These are phyloP conservation scores for Thermomyces lanuginosus DNA, from an alignment of 2,329 filamentous ascomycete genomes.

Conservation along the genomic window DNA sequence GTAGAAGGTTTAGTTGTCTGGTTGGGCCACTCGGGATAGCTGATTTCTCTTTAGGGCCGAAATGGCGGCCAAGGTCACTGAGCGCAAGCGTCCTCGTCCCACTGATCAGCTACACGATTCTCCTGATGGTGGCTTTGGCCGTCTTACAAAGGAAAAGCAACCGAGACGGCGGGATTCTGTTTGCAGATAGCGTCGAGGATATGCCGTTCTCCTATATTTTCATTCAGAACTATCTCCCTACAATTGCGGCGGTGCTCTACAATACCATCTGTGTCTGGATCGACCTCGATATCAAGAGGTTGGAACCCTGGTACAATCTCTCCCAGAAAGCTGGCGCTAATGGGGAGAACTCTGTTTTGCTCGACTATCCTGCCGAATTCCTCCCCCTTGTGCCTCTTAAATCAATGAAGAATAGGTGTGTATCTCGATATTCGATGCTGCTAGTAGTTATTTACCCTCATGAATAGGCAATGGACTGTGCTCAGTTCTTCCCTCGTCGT, in stretches of 20 bases:
- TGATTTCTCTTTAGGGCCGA: background rate
- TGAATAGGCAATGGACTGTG: slow-evolving; percentile 36
- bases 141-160: slow-evolving; percentile 27
- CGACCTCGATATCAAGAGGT: slow-evolving; percentile 41
- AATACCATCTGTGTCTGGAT: slow-evolving; percentile 44
- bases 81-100: slow-evolving; percentile 21
- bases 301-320: slow-evolving; percentile 46
- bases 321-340: slow-evolving; percentile 31
- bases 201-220: slow-evolving; percentile 25
- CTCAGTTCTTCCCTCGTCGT: slow-evolving; percentile 34
- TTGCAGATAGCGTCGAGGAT: slow-evolving; percentile 18
- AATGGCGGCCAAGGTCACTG: slow-evolving; percentile 26
- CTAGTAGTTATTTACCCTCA: slow-evolving; percentile 6
- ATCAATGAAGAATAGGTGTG: slow-evolving; percentile 18
- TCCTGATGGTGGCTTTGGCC: slow-evolving; percentile 32
- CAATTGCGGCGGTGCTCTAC: slow-evolving; percentile 38
- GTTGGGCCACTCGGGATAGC: background rate
- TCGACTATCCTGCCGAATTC: slow-evolving; percentile 40
- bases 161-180: slow-evolving; percentile 27
- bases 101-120: slow-evolving; percentile 23
- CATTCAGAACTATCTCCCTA: slow-evolving; percentile 38
- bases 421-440: slow-evolving; percentile 2
- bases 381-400: slow-evolving; percentile 28
- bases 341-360: slow-evolving; percentile 31
- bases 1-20: background rate